Base-by-base conservation (phyloP, 306 rosid genomes). In the Rosa chinensis region DNA sequence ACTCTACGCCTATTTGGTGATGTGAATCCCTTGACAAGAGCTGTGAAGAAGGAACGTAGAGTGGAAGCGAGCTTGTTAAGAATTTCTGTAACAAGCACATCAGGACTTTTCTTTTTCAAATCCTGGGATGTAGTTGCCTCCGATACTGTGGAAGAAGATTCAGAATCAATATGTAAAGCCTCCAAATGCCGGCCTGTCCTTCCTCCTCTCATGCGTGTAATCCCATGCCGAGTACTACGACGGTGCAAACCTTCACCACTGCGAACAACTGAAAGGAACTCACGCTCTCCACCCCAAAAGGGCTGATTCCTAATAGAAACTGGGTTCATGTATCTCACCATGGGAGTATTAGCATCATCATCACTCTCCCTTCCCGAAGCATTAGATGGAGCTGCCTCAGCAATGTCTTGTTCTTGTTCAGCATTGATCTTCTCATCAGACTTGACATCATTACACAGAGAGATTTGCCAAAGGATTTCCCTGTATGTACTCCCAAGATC, bases 71-170 rank as follows among this genome's bases (percentile, higher is more conserved):
- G 89, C 91, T 90, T 95, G 84, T 85, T 93, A 72, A 95, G 89
- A 91, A 87, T 91, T 82, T 95, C 99, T 9, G 73, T 77, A 48
- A 88, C 89, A 77, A 95, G 88, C 86, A 91, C 90, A 63, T 91
- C 97, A 23, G 99, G 99, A 66, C 98, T 93, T 90, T 95, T 95
- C 92, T 93, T 95, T 82, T 91, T 93, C 85, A 90, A 75, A 86
- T 95, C 98, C 76, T 87, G 98, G 58, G 93, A 82, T 43, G 83
- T 75, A 84, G 93, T 78, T 83, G 85, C 70, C 84, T 93, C 99
- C 1, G 76, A 75, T 76, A 83, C 83, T 78, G 85, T 80, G 49
- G 91, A 77, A 67, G 97, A 83, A 78, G 87, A 85, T 77, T 95
- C 99, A 62, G 94, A 88, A 81, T 93, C 99, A 79, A 90, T 80